Evolutionary conservation across 2,329 filamentous ascomycete genomes (phyloP).

Genomic region (Diaporthe eres): DNA sequence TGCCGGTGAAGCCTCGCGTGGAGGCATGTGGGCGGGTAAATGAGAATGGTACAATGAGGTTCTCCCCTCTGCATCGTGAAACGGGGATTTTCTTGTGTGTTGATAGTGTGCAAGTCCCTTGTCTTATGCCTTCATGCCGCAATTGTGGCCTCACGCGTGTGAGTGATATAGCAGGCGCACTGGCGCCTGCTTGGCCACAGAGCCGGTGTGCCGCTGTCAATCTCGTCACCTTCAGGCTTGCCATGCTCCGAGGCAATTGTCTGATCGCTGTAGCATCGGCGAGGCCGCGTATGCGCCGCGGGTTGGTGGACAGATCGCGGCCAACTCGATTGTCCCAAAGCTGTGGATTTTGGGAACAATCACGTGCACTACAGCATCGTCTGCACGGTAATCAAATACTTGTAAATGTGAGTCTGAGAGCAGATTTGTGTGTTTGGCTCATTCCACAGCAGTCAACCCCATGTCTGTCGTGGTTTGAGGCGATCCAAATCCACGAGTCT

Average conservation of each 20-base stretch:
- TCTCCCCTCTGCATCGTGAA: not conserved
- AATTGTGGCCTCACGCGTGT: not conserved
- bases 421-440: not conserved
- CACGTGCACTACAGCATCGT: slow-evolving; percentile 6
- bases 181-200: not conserved
- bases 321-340: not conserved
- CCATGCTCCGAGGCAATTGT: not conserved
- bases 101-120: not conserved
- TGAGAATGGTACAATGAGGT: fast-evolving
- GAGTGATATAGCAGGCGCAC: not conserved
- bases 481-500: not conserved
- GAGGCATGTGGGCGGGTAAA: fast-evolving
- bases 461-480: not conserved
- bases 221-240: not conserved
- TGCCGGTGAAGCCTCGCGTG: not conserved
- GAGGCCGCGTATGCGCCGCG: too few species aligned
- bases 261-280: not conserved
- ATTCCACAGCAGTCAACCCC: not conserved
- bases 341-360: not conserved
- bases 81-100: not conserved
- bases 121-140: not conserved
- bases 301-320: not conserved
- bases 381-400: not conserved
- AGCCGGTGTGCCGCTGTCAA: not conserved
- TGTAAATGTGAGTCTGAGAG: not conserved